These are phyloP conservation scores for Backusella luteola DNA, from an alignment of 192 early-diverging fungal genomes.

Conservation along the genomic window DNA sequence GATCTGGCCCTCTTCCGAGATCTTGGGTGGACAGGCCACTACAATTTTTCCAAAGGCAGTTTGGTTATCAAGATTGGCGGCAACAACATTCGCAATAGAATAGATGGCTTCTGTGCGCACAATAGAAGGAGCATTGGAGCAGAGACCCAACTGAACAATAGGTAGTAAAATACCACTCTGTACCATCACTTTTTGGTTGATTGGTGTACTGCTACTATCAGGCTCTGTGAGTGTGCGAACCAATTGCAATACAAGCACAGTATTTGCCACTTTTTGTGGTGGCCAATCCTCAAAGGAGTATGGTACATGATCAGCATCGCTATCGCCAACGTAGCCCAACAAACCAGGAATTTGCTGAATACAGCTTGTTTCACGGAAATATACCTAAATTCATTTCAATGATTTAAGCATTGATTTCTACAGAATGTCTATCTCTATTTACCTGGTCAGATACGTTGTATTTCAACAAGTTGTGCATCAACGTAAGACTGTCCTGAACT, in stretches of 20 bases:
- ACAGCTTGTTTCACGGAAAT: conserved; percentile 95
- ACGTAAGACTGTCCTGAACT: conserved; percentile 93
- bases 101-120: conserved; percentile 83
- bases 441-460: conserved; percentile 99
- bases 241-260: conserved; percentile 84
- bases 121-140: conserved; percentile 70
- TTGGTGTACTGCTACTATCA: conserved; percentile 80
- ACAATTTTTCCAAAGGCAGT: conserved; percentile 70
- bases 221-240: conserved; percentile 88
- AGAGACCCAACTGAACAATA: conserved; percentile 77
- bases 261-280: conserved; percentile 85
- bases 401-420: neutral
- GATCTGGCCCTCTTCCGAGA: conserved; percentile 25
- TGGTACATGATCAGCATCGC: conserved; percentile 37
- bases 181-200: conserved; percentile 90
- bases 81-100: conserved; percentile 82
- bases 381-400: conserved; percentile 54
- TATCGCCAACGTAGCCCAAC: conserved; percentile 52
- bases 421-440: neutral
- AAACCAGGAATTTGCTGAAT: conserved; percentile 86
- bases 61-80: conserved; percentile 75
- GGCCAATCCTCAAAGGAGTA: conserved; percentile 62
- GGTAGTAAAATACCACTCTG: conserved; percentile 79
- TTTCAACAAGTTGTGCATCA: conserved; percentile 88
- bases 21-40: conserved; percentile 54